phyloP scores from a whole-genome alignment of 495 filamentous ascomycete genomes.

The Penicillium atrosanguineum region DNA sequence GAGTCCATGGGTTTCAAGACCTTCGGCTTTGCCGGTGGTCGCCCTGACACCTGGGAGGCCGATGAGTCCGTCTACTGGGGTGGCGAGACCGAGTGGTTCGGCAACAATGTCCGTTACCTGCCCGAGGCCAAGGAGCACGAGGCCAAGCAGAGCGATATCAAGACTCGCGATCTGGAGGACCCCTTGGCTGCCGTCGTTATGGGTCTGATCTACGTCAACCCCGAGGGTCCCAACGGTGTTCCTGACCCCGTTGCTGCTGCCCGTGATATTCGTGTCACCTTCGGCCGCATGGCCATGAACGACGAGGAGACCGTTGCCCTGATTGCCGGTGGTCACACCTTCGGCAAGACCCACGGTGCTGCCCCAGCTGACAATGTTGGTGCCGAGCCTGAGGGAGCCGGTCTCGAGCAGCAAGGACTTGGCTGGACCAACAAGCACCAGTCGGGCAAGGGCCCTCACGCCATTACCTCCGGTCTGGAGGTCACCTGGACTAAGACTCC shows the following conservation, averaged over 20 bases:
- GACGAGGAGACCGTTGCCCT: constrained; percentile 74
- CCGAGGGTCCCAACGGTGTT: constrained; percentile 67
- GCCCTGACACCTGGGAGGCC: constrained; percentile 65
- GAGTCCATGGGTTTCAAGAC: constrained; percentile 74
- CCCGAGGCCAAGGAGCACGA: constrained; percentile 48
- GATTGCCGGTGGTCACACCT: constrained; percentile 71
- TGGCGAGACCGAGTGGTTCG: constrained; percentile 64
- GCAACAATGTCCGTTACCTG: constrained; percentile 62
- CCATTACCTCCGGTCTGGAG: constrained; percentile 71
- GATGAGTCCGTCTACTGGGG: constrained; percentile 76
- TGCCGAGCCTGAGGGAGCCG: constrained; percentile 60
- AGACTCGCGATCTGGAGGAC: constrained; percentile 58
- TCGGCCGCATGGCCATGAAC: constrained; percentile 75
- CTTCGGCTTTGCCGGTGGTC: constrained; percentile 69
- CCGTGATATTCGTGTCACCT: constrained; percentile 66
- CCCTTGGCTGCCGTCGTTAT: constrained; percentile 66
- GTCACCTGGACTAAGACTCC: constrained; percentile 72
- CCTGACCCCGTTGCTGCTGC: constrained; percentile 66
- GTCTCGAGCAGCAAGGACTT: constrained; percentile 61
- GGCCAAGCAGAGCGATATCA: constrained; percentile 52
- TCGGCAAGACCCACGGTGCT: constrained; percentile 75
- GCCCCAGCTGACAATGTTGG: constrained; percentile 56
- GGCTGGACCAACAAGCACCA: constrained; percentile 61
- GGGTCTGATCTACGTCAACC: constrained; percentile 77
- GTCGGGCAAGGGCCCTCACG: constrained; percentile 59